phyloP scores from a whole-genome alignment of 306 rosid genomes.

The Pachyrhizus erosus region DNA sequence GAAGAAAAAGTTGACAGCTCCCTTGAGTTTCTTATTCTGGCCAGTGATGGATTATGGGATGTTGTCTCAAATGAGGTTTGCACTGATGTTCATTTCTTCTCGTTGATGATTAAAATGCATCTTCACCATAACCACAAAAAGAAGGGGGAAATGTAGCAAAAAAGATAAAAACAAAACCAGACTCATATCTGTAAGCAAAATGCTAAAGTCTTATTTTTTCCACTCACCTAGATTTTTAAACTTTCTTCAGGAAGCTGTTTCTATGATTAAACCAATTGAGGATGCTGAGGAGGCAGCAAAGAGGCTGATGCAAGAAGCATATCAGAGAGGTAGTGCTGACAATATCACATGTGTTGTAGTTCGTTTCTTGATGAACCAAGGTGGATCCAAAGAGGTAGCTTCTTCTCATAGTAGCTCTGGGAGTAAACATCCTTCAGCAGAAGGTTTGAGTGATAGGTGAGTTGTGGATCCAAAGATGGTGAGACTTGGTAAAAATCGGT shows the following conservation, averaged over 20 bases:
- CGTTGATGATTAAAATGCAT: background rate
- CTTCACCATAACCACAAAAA: constrained; percentile 7
- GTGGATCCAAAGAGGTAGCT: background rate
- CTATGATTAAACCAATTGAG: constrained; percentile 75
- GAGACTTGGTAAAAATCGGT: constrained; percentile 41
- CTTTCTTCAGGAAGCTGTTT: constrained; percentile 81
- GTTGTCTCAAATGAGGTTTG: constrained; percentile 95
- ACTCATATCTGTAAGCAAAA: background rate
- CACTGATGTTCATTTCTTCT: constrained; percentile 13
- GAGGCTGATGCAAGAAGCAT: constrained; percentile 88
- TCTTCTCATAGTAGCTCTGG: constrained; percentile 55
- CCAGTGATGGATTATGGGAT: constrained; percentile 98
- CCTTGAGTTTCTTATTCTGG: constrained; percentile 93
- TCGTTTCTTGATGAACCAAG: constrained; percentile 80
- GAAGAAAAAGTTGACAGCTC: constrained; percentile 90
- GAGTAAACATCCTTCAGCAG: background rate
- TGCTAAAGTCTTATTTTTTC: background rate
- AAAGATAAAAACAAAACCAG: background rate
- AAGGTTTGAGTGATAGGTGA: background rate
- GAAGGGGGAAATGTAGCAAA: background rate
- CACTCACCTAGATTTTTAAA: background rate
- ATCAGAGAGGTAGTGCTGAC: constrained; percentile 91
- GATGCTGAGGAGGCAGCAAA: constrained; percentile 93
- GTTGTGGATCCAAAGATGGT: constrained; percentile 32
- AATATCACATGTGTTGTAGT: constrained; percentile 92